Conservation (phyloP, 1,284 basidiomycete species). For the Sphagnurus paluster region DNA sequence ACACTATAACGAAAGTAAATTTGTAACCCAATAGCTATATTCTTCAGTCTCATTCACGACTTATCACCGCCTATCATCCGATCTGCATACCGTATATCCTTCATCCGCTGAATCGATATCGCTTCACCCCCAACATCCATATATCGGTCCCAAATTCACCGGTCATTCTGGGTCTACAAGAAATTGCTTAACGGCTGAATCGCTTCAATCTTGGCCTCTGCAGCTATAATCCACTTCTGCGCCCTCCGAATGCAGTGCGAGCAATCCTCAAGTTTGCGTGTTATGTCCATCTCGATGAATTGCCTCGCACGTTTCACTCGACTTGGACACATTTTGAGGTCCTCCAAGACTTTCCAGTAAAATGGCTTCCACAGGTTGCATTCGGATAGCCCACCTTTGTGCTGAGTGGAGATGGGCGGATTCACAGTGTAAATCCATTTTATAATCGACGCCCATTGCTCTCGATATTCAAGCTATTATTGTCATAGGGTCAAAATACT, state of each 20-base stretch:
- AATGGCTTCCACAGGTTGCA: background rate
- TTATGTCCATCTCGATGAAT: no score
- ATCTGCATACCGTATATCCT: no score
- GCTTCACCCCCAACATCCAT: no score
- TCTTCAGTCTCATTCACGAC: no score
- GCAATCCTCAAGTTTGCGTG: background rate
- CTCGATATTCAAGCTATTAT: background rate
- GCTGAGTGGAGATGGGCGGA: background rate
- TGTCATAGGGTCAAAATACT: background rate
- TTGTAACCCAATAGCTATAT: no score
- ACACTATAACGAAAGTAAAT: no score
- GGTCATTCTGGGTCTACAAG: no score
- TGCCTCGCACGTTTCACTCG: no score
- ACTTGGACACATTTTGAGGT: no score
- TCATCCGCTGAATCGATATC: no score
- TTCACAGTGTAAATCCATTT: background rate
- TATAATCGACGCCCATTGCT: background rate
- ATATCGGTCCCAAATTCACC: no score
- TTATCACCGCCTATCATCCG: no score
- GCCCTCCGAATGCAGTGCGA: slow-evolving; percentile 4
- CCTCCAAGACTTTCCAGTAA: background rate
- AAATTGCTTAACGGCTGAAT: slow-evolving; percentile 7
- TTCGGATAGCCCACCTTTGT: background rate
- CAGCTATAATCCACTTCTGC: background rate
- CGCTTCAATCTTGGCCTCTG: background rate